These are phyloP conservation scores for Fusarium sp. DNA, from an alignment of 2,329 filamentous ascomycete species.

Conservation along the genomic window DNA sequence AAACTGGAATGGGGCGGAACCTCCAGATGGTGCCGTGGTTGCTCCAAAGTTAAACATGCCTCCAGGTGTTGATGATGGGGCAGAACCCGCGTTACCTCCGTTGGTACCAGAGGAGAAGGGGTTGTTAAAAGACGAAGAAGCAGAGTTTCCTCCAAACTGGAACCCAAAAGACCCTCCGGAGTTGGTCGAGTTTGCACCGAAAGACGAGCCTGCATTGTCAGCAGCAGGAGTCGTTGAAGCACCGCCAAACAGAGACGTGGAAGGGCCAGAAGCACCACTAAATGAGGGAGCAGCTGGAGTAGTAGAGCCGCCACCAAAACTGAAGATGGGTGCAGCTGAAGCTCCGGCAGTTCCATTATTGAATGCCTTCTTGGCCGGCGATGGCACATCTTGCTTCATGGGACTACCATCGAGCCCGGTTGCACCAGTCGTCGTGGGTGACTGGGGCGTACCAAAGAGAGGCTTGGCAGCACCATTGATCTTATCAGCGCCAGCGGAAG, in stretches of 20 bases:
- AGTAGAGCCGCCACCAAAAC: conserved; percentile 48
- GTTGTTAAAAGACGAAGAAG: conserved; percentile 55
- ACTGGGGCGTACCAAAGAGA: conserved; percentile 56
- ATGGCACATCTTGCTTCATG: conserved; percentile 60
- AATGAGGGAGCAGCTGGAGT: conserved; percentile 51
- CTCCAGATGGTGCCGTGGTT: conserved; percentile 49
- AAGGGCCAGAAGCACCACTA: conserved; percentile 47
- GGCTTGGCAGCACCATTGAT: conserved; percentile 53
- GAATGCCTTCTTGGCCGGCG: conserved; percentile 55
- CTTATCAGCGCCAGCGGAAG: conserved; percentile 45
- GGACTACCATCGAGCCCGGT: conserved; percentile 58
- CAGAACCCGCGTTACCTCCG: conserved; percentile 44
- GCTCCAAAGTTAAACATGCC: conserved; percentile 57
- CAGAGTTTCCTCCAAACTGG: conserved; percentile 51
- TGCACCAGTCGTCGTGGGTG: conserved; percentile 48
- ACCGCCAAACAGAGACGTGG: conserved; percentile 53
- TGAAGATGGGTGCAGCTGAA: conserved; percentile 53
- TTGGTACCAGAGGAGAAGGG: conserved; percentile 54
- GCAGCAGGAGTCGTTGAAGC: conserved; percentile 44
- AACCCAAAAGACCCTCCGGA: conserved; percentile 49
- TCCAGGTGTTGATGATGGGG: conserved; percentile 42
- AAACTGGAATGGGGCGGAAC: conserved; percentile 56
- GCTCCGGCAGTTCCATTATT: conserved; percentile 44
- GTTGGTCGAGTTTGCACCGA: conserved; percentile 53
- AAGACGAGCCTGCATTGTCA: conserved; percentile 51